Evolutionary conservation across 345 rosid species (phyloP).

Genomic region (Salix brachista): DNA sequence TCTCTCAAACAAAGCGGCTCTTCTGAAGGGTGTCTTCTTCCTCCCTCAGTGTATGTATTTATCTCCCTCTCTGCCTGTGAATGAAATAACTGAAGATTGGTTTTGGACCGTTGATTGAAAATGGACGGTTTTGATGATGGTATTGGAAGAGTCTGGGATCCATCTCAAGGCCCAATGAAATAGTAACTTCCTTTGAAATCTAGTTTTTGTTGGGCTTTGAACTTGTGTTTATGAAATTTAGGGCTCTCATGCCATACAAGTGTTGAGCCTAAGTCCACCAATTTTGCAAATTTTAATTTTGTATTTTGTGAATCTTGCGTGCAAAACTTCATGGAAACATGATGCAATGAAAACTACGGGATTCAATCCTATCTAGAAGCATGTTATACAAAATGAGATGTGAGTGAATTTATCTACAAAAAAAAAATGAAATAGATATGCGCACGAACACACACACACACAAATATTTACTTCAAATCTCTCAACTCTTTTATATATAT

Average conservation of each 20-base stretch:
- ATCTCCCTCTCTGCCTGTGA: background rate
- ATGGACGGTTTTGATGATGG: slow-evolving; percentile 1
- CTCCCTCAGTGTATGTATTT: background rate
- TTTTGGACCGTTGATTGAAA: background rate
- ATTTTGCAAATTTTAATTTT: background rate
- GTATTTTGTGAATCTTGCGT: background rate
- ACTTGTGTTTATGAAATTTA: background rate
- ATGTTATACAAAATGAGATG: too few species aligned
- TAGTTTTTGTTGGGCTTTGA: background rate
- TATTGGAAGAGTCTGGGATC: background rate
- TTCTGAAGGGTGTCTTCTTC: background rate
- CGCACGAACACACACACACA: too few species aligned
- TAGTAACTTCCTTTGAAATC: background rate
- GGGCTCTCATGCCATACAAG: too few species aligned
- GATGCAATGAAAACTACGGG: too few species aligned
- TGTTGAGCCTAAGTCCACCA: background rate
- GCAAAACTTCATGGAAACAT: too few species aligned
- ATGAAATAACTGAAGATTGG: slow-evolving; percentile 8
- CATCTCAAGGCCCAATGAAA: slow-evolving; percentile 3
- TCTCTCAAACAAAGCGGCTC: background rate
- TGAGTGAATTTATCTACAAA: too few species aligned
- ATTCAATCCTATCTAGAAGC: too few species aligned
- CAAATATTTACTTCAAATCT: too few species aligned
- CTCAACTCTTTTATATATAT: too few species aligned
- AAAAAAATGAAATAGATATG: too few species aligned